Base-by-base conservation (phyloP, 495 filamentous ascomycete genomes). In the Daldinia caldariorum region DNA sequence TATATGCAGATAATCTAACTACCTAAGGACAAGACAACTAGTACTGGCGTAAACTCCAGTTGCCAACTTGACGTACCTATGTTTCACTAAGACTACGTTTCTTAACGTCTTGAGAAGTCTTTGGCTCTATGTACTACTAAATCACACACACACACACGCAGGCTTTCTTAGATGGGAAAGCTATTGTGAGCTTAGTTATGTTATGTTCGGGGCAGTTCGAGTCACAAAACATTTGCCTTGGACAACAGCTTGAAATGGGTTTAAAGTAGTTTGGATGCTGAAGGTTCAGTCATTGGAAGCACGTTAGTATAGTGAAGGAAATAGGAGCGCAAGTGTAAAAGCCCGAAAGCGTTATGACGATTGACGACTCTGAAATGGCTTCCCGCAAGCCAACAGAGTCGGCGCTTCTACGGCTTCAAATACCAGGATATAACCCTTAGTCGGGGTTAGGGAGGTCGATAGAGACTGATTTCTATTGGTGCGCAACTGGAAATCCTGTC, bases 381-480 rank as follows among this genome's bases (percentile, higher is more conserved):
- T 51, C 18, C 39, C 38, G 39, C 22, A 29, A 53, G 49, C 29
- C 56, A 35, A 49, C 53, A 57, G 58, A 61, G 57, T 63, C 70
- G 65, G 70, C 61, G 70, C 69, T 72, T 69, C 61, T 66, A 63
- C 70, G 65, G 70, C 65, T 61, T 65, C 39, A 65, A 61, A 56
- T 56, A 13, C 49, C 55, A 50, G 55, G 60, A 47, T 59, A 26
- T 32, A 63, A 61, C 29, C 39, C 34, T 62, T 69, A 69, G 65
- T 72, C 22, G 62, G 58, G 35, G 39, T 66, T 63, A 63, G 58
- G 68, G 63, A 51, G 51, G 43, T 50, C 50, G 8, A 57, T 47
- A 16, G 26, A 12, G 49, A 58, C 61, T 18, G 39, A 29, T 41
- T 67, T 54, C 51, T 20, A 64, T 68, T 69, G 70, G 64, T 41